Conservation (phyloP, 2,329 filamentous ascomycete genomes). For the Stemphylium vesicarium region DNA sequence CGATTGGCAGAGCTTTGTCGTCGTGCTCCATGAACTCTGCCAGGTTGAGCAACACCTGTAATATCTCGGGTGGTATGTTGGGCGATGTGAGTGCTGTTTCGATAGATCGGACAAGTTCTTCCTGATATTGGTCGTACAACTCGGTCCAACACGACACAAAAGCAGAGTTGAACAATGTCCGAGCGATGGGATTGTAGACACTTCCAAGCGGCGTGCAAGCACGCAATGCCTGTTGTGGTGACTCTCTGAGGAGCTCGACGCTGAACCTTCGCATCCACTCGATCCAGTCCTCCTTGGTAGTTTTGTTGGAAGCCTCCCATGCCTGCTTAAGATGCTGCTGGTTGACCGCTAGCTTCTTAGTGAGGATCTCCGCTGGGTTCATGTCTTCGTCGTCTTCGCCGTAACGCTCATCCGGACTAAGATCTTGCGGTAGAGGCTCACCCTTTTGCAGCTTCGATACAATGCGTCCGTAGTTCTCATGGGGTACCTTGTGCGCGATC, state of each 20-base stretch:
- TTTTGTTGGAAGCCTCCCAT: conserved; percentile 96
- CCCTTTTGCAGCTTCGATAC: conserved; percentile 93
- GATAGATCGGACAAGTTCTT: conserved; percentile 93
- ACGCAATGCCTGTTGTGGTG: conserved; percentile 90
- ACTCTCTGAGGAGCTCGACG: conserved; percentile 92
- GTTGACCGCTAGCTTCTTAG: conserved; percentile 96
- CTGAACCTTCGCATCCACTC: conserved; percentile 98
- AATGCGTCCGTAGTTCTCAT: conserved; percentile 90
- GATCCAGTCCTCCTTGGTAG: conserved; percentile 98
- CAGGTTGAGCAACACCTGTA: conserved; percentile 91
- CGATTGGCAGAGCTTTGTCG: conserved; percentile 96
- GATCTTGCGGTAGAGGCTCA: conserved; percentile 90
- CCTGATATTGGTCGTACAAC: conserved; percentile 94
- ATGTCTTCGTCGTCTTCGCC: conserved; percentile 79
- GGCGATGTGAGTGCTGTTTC: conserved; percentile 94
- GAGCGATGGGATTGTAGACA: conserved; percentile 87
- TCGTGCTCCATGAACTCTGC: conserved; percentile 99
- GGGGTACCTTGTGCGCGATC: conserved; percentile 78
- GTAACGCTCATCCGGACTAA: conserved; percentile 85
- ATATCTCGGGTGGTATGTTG: conserved; percentile 92
- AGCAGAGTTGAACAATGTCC: conserved; percentile 96
- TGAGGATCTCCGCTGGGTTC: conserved; percentile 80
- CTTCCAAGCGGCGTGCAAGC: conserved; percentile 92
- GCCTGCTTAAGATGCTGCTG: conserved; percentile 96
- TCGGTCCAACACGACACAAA: conserved; percentile 99